Conservation (phyloP, 1,284 basidiomycete species). For the Leccinum ponderosum region DNA sequence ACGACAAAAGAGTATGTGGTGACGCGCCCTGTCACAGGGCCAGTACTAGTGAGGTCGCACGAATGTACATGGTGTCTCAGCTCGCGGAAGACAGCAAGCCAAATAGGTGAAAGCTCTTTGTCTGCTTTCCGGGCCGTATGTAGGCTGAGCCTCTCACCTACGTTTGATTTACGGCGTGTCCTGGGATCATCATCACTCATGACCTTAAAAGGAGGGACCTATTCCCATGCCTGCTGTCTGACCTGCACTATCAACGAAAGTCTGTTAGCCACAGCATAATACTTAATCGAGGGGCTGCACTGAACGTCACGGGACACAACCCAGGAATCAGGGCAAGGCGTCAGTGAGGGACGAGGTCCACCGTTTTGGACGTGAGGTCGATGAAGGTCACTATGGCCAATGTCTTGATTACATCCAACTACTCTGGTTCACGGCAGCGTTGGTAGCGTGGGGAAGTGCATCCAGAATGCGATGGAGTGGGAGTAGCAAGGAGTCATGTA, state of each 20-base stretch:
- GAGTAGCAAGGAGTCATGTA: background rate
- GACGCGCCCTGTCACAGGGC: background rate
- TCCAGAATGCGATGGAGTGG: conserved; percentile 3
- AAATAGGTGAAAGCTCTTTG: conserved; percentile 18
- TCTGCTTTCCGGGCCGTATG: conserved; percentile 4
- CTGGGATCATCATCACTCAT: conserved; percentile 6
- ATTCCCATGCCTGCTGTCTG: conserved; percentile 14
- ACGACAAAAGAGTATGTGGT: background rate
- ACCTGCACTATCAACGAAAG: background rate
- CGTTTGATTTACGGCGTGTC: conserved; percentile 17
- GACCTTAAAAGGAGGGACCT: conserved; percentile 6
- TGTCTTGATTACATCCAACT: background rate
- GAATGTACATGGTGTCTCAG: background rate
- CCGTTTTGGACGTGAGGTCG: background rate
- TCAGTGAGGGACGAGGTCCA: background rate
- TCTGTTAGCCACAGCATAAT: background rate
- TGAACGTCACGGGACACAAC: conserved; percentile 7
- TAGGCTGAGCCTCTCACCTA: conserved; percentile 6
- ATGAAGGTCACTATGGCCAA: background rate
- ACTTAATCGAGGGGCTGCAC: conserved; percentile 10
- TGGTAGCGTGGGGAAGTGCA: background rate
- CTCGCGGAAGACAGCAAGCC: conserved; percentile 4
- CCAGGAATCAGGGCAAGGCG: conserved; percentile 19
- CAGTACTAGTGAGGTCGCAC: conserved; percentile 3
- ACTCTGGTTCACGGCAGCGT: background rate